Evolutionary conservation across 768 basidiomycete species (phyloP).

Genomic region (Agaricus sinodeliciosus): DNA sequence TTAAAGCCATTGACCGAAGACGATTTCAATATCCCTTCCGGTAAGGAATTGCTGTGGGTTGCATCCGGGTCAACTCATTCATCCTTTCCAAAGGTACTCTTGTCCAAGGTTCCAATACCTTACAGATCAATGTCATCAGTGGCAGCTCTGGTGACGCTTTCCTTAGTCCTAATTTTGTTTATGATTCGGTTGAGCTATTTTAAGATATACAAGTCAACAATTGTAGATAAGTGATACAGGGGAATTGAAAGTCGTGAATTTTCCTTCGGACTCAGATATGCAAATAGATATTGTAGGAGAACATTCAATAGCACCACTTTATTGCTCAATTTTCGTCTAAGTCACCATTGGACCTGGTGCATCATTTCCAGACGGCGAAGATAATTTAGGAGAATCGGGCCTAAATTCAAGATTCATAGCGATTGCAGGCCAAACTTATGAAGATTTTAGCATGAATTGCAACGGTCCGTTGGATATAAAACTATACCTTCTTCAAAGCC

Average conservation of each 20-base stretch:
- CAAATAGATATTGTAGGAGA: neutral
- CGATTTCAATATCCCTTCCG: constrained; percentile 36
- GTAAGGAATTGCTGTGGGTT: constrained; percentile 13
- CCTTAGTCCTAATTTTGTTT: constrained; percentile 41
- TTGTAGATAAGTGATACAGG: neutral
- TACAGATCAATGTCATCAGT: constrained; percentile 35
- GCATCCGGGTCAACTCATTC: neutral
- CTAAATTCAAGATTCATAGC: constrained; percentile 57
- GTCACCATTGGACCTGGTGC: constrained; percentile 7
- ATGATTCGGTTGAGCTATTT: constrained; percentile 35
- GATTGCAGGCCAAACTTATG: constrained; percentile 61
- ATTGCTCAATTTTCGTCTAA: neutral
- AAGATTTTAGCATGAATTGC: neutral
- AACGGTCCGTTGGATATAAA: neutral
- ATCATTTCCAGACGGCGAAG: constrained; percentile 14
- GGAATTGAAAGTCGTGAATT: neutral
- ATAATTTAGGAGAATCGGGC: constrained; percentile 21
- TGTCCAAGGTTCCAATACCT: constrained; percentile 35
- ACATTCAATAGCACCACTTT: neutral
- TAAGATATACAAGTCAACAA: constrained; percentile 11
- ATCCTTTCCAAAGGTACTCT: constrained; percentile 19
- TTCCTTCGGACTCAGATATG: too few species aligned
- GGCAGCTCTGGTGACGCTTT: constrained; percentile 37
- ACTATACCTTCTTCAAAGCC: constrained; percentile 80
- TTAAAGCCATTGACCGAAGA: constrained; percentile 16